Evolutionary conservation across 176 grass and related monocot species (phyloP).

Genomic region (Oryza officinalis): DNA sequence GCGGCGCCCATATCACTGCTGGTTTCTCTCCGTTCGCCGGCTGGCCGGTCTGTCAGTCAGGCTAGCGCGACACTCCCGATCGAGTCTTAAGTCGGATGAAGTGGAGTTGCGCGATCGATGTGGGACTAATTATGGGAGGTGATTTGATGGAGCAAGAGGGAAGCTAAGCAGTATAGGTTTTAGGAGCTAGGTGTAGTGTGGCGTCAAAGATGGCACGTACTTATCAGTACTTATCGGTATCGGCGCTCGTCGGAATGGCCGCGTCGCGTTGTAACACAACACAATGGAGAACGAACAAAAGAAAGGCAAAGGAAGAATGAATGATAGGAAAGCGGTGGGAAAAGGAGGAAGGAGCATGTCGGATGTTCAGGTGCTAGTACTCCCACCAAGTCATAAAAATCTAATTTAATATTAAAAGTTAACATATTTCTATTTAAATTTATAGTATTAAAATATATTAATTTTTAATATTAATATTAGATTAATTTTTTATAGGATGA

Average conservation of each 20-base stretch:
- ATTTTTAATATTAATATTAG: no score
- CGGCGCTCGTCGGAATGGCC: not conserved
- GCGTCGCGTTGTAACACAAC: slow-evolving; percentile 26
- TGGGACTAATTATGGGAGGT: not conserved
- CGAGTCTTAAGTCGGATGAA: not conserved
- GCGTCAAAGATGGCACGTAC: not conserved
- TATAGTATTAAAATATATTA: no score
- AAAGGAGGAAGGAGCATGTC: slow-evolving; percentile 5
- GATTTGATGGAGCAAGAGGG: not conserved
- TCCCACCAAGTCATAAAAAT: no score
- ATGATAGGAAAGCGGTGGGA: slow-evolving; percentile 35
- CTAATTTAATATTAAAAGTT: no score
- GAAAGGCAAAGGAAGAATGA: not conserved
- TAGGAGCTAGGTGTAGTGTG: not conserved
- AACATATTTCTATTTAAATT: no score
- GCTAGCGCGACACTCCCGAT: not conserved
- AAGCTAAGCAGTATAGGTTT: not conserved
- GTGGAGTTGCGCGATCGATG: not conserved
- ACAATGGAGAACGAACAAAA: not conserved
- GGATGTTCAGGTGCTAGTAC: slow-evolving; percentile 13
- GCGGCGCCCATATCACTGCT: slow-evolving; percentile 30
- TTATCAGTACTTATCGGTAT: slow-evolving; percentile 32
- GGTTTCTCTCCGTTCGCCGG: not conserved
- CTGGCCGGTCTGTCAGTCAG: not conserved
- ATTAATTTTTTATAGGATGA: no score